Evolutionary conservation across 2,329 filamentous ascomycete genomes (phyloP).

Genomic region (Monilinia fructicola): DNA sequence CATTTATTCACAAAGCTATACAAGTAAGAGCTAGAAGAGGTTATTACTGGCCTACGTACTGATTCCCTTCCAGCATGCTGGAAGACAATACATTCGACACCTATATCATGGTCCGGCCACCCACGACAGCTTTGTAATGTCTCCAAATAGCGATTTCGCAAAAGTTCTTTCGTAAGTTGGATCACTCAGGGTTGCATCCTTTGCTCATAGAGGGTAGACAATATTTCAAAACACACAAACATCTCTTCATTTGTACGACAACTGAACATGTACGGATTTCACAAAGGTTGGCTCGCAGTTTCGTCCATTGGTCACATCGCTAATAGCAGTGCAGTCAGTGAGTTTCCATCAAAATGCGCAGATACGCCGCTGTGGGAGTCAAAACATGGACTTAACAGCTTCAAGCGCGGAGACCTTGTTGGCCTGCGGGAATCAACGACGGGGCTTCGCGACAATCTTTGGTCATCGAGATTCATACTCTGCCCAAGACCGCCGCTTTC

Average conservation of each 20-base stretch:
- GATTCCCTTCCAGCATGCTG: constrained; percentile 69
- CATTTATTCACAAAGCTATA: constrained; percentile 99
- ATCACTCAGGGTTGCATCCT: constrained; percentile 18
- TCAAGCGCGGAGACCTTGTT: constrained; percentile 90
- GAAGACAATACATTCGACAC: constrained; percentile 93
- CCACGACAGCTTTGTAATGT: constrained; percentile 98
- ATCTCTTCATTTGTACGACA: constrained; percentile 98
- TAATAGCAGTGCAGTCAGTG: constrained; percentile 68
- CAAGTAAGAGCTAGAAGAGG: constrained; percentile 62
- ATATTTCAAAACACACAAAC: constrained; percentile 99
- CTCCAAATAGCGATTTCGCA: constrained; percentile 93
- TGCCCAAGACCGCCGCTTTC: constrained; percentile 69
- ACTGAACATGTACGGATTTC: constrained; percentile 99
- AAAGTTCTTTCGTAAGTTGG: constrained; percentile 88
- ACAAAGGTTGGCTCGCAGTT: constrained; percentile 70
- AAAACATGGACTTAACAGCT: constrained; percentile 95
- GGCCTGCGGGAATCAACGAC: constrained; percentile 91
- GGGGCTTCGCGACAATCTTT: constrained; percentile 87
- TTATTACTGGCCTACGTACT: constrained; percentile 23
- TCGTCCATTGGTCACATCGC: constrained; percentile 30
- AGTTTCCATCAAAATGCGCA: constrained; percentile 96
- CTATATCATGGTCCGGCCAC: constrained; percentile 95
- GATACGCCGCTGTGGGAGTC: constrained; percentile 98
- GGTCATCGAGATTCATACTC: constrained; percentile 91
- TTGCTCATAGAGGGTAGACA: constrained; percentile 56